A percentile compares a stretch with the other conserved stretches of the same genome.
Evolutionary conservation across 75 land plant species (phyloP).

Genomic region (Cupressus sempervirens): DNA sequence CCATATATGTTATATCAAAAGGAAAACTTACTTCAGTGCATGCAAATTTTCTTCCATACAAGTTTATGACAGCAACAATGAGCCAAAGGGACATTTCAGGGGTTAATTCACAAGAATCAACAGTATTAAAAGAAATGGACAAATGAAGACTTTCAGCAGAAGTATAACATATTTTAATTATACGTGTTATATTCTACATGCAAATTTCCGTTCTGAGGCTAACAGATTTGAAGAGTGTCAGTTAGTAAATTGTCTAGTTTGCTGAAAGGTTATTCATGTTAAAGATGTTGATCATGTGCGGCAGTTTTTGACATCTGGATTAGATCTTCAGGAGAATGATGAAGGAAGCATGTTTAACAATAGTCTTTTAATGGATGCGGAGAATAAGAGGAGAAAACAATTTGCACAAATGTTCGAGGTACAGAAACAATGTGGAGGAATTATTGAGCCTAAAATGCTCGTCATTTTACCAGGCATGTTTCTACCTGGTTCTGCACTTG

Average conservation of each 20-base stretch:
- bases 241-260: slow-evolving; percentile 61
- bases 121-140: too few species aligned
- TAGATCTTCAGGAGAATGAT: slow-evolving; percentile 21
- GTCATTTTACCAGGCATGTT: slow-evolving; percentile 57
- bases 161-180: too few species aligned
- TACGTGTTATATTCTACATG: too few species aligned
- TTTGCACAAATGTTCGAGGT: slow-evolving; percentile 44
- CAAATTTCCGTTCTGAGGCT: too few species aligned
- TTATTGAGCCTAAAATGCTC: slow-evolving; percentile 56
- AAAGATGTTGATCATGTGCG: slow-evolving; percentile 66
- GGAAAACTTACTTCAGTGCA: too few species aligned
- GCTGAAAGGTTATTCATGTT: slow-evolving; percentile 52
- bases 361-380: slow-evolving; percentile 39
- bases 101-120: too few species aligned
- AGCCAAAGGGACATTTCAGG: too few species aligned
- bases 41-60: too few species aligned
- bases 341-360: slow-evolving; percentile 21
- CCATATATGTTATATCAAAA: too few species aligned
- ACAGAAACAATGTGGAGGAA: slow-evolving; percentile 54
- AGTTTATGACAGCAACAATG: too few species aligned
- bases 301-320: slow-evolving; percentile 25
- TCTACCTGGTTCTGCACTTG: slow-evolving; percentile 20
- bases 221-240: neutral
- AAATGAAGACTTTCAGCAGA: too few species aligned
- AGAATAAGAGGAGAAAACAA: slow-evolving; percentile 46